Evolutionary conservation across 1,284 basidiomycete genomes (phyloP).

Genomic region (Irpex sp.): DNA sequence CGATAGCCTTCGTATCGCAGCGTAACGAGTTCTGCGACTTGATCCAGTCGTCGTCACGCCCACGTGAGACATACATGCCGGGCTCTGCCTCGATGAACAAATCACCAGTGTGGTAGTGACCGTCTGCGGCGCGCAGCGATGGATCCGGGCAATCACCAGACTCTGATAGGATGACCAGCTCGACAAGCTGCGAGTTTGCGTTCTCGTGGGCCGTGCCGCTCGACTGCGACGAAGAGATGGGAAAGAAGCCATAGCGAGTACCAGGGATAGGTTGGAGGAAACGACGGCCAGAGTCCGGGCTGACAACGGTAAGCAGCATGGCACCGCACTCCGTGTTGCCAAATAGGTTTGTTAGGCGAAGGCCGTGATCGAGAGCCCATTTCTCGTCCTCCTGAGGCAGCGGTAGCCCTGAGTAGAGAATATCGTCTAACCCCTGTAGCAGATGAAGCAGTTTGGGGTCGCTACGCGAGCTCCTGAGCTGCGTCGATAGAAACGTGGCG

Average conservation of each 20-base stretch:
- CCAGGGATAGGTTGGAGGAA: conserved; percentile 48
- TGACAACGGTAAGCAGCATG: conserved; percentile 53
- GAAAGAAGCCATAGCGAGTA: conserved; percentile 53
- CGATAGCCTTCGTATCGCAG: conserved; percentile 71
- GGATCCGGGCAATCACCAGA: conserved; percentile 63
- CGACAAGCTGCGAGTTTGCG: conserved; percentile 44
- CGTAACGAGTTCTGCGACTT: conserved; percentile 69
- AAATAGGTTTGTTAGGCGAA: conserved; percentile 63
- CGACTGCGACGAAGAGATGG: conserved; percentile 34
- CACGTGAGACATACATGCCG: conserved; percentile 53
- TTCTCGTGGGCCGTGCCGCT: conserved; percentile 41
- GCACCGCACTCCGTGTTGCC: conserved; percentile 72
- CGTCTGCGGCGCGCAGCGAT: conserved; percentile 50
- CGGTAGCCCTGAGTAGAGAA: conserved; percentile 23
- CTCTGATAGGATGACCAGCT: conserved; percentile 57
- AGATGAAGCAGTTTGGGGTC: conserved; percentile 54
- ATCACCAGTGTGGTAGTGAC: conserved; percentile 70
- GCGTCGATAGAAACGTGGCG: conserved; percentile 55
- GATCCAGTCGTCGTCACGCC: conserved; percentile 74
- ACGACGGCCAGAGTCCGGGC: conserved; percentile 30
- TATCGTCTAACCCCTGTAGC: conserved; percentile 33
- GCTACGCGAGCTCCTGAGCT: conserved; percentile 53
- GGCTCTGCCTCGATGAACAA: conserved; percentile 56
- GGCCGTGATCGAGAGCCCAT: conserved; percentile 51
- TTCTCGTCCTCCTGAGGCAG: conserved; percentile 37